Evolutionary conservation across 495 filamentous ascomycete species (phyloP), one percentile per base, ranked within the genome.

Genomic region (Penicillium herquei): DNA sequence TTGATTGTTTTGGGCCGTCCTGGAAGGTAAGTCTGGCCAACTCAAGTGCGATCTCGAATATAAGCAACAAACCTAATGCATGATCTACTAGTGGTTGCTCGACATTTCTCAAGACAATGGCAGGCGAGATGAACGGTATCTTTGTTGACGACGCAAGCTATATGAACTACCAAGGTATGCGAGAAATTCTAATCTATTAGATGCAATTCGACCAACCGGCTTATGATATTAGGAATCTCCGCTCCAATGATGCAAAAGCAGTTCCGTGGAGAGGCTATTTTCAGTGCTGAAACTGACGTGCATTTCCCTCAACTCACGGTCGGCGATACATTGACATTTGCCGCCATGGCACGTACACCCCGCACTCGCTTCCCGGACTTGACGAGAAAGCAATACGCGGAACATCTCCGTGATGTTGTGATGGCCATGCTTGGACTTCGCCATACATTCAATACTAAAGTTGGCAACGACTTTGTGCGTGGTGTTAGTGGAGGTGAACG

Each of bases 401-500:
- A 72, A 46, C 85, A 90, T 51, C 78, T 90, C 68, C 77, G 86
- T 12, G 87, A 91, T 64, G 87, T 91, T 17, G 81, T 89, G 50
- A 90, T 92, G 87, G 83, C 88, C 32, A 85, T 89, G 70, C 85
- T 92, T 57, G 87, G 88, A 45, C 81, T 94, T 41, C 77, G 79
- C 11, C 88, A 93, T 59, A 92, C 88, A 0, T 76, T 84, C 52
- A 83, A 92, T 69, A 93, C 90, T 3, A 78, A 76, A 30, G 85
- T 94, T 30, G 90, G 91, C 21, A 90, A 92, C 66, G 88, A 90
- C 52, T 88, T 85, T 52, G 79, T 91, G 41, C 82, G 88, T 35
- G 91, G 91, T 54, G 86, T 94, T 0, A 87, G 81, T 39, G 90
- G 91, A 51, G 90, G 91, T 52, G 91, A 96, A 67, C 68, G 90